A percentile compares a stretch with the other conserved stretches of the same genome.
Evolutionary conservation across 2,329 filamentous ascomycete genomes (phyloP).

Genomic region (Alternaria brassicicola): DNA sequence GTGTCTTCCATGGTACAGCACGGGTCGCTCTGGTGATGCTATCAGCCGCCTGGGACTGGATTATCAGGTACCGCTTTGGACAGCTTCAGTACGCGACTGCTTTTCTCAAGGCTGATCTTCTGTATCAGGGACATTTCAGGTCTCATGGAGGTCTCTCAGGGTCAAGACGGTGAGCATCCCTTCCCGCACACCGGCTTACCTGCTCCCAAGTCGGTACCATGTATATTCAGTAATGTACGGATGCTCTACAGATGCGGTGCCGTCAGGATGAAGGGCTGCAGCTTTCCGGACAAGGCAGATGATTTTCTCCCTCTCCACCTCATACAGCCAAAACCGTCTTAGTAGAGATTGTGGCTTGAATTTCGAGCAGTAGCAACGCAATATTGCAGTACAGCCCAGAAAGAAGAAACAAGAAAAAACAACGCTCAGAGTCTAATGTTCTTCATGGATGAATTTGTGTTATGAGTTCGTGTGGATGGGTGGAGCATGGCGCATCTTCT

Average conservation of each 20-base stretch:
- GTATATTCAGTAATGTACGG: background rate
- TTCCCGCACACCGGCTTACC: background rate
- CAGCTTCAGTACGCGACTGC: background rate
- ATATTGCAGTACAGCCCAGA: background rate
- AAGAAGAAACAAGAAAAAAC: slow-evolving; percentile 1
- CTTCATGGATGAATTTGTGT: background rate
- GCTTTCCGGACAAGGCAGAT: background rate
- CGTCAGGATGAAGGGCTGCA: background rate
- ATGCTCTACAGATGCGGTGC: background rate
- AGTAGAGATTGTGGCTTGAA: background rate
- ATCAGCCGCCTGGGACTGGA: background rate
- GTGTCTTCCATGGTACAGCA: background rate
- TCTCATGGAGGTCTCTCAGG: background rate
- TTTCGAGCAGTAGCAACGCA: background rate
- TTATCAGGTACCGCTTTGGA: background rate
- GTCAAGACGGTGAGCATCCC: background rate
- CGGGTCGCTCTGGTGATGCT: background rate
- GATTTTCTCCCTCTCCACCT: background rate
- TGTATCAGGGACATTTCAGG: background rate
- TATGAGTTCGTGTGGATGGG: background rate
- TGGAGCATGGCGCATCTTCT: background rate
- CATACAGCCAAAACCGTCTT: background rate
- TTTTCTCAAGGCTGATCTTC: slow-evolving; percentile 2
- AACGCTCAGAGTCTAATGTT: background rate
- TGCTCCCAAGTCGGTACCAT: background rate